A percentile compares a stretch with the other conserved stretches of the same genome.
Evolutionary conservation across 306 rosid genomes (phyloP).

Genomic region (Quercus ilex): DNA sequence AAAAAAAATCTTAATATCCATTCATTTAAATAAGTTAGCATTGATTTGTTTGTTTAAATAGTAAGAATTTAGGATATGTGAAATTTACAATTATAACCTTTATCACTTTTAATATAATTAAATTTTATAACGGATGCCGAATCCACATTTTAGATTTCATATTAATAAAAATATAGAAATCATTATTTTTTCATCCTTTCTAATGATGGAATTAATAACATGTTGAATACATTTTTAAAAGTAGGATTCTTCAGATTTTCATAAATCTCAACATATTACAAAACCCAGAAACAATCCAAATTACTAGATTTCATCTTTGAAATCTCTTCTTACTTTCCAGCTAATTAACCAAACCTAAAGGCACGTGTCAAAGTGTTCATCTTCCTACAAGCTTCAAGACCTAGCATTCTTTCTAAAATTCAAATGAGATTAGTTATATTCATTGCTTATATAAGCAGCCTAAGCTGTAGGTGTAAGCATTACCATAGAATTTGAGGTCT

Average conservation of each 20-base stretch:
- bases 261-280: background rate
- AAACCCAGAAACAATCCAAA: background rate
- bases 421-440: background rate
- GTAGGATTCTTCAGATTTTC: background rate
- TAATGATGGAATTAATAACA: background rate
- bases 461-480: background rate
- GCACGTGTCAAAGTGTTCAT: background rate
- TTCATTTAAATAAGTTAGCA: too few relatives aligned
- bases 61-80: too few relatives aligned
- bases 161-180: background rate
- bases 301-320: background rate
- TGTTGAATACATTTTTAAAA: background rate
- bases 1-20: too few relatives aligned
- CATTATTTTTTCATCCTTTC: background rate
- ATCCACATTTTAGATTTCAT: background rate
- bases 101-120: background rate
- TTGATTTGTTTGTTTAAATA: too few relatives aligned
- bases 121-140: background rate
- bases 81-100: too few relatives aligned
- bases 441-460: background rate
- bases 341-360: background rate
- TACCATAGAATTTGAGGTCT: background rate
- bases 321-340: background rate
- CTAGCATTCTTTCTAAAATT: background rate
- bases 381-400: background rate